Conservation (phyloP, 495 filamentous ascomycete species). For the Hypomontagnella monticulosa region DNA sequence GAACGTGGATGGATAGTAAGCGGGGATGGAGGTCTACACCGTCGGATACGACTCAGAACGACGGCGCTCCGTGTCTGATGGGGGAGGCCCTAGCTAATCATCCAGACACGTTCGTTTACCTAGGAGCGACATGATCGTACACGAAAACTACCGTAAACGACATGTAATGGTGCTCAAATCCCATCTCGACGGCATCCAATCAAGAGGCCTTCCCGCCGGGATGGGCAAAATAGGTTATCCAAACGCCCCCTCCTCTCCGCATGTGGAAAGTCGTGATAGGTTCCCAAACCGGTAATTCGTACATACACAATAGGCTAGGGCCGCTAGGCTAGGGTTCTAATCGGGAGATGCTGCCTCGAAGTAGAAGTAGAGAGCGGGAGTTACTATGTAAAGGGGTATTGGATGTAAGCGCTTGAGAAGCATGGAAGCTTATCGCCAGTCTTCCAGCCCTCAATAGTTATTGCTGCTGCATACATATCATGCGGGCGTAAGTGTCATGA, state of each 20-base stretch:
- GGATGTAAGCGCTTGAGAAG: constrained; percentile 19
- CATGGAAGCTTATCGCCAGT: constrained; percentile 17
- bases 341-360: constrained; percentile 29
- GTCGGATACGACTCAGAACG: constrained; percentile 27
- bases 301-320: constrained; percentile 37
- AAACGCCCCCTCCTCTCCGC: constrained; percentile 15
- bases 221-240: constrained; percentile 23
- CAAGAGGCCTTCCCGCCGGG: constrained; percentile 30
- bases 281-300: constrained; percentile 25
- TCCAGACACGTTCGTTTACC: constrained; percentile 24
- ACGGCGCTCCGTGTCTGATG: constrained; percentile 24
- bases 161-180: constrained; percentile 36
- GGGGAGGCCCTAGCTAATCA: constrained; percentile 22
- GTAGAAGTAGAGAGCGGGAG: constrained; percentile 19
- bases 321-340: constrained; percentile 29
- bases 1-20: constrained; percentile 36
- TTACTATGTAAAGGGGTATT: neutral
- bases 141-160: constrained; percentile 29
- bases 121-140: constrained; percentile 28
- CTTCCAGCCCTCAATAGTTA: constrained; percentile 3
- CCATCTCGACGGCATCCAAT: constrained; percentile 43
- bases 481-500: neutral
- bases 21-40: constrained; percentile 30
- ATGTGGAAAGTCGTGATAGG: constrained; percentile 30
- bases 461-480: constrained; percentile 16